phyloP scores from a whole-genome alignment of 257 asterid genomes.

The Solanum ossicruentum region DNA sequence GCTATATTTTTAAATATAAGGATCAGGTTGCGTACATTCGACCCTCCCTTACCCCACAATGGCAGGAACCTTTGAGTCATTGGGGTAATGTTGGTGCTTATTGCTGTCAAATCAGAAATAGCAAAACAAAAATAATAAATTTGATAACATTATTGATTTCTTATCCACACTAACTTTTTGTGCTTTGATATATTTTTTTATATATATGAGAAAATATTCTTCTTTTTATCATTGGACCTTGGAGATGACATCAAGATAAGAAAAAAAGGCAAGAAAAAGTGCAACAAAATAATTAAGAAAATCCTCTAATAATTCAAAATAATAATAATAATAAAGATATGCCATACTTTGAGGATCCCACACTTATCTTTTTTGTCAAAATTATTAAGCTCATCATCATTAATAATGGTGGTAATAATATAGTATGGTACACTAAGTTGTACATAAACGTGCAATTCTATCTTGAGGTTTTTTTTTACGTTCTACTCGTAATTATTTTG shows the following conservation, averaged over 20 bases:
- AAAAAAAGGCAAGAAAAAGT: not conserved
- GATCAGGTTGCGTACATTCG: too few relatives aligned
- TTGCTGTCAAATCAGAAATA: not conserved
- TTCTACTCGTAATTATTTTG: not conserved
- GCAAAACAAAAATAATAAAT: not conserved
- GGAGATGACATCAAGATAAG: not conserved
- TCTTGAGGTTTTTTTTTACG: not conserved
- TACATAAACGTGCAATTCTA: not conserved
- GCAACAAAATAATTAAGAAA: not conserved
- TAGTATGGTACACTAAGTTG: not conserved
- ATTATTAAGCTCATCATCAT: not conserved
- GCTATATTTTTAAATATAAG: too few relatives aligned
- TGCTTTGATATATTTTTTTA: not conserved
- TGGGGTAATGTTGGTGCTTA: too few relatives aligned
- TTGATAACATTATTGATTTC: not conserved
- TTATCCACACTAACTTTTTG: not conserved
- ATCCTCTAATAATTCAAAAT: not conserved
- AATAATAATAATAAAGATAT: not conserved
- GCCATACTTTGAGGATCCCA: not conserved
- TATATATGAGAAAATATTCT: not conserved
- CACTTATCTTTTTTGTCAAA: not conserved
- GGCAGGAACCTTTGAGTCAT: too few relatives aligned
- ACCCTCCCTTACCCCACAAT: too few relatives aligned
- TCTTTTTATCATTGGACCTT: not conserved
- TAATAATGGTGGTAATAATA: not conserved